Evolutionary conservation across 257 asterid genomes (phyloP), one percentile per base, ranked within the genome.

Genomic region (Leonotis leonurus): DNA sequence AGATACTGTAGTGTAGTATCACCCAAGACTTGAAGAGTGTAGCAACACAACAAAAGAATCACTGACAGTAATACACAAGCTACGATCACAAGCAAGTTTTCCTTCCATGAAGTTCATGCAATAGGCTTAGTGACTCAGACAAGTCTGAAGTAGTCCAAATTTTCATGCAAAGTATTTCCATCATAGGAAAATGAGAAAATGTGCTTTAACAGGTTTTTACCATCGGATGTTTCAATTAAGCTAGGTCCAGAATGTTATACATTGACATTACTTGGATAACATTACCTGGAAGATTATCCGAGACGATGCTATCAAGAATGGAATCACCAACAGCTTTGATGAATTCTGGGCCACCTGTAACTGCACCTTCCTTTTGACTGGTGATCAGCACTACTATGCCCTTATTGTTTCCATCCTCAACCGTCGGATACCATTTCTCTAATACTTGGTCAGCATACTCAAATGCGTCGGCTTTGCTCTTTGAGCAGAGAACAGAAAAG

Each of bases 401-500:
- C 75, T 87, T 89, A 35, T 82, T 88, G 77, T 66, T 77, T 58
- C 99, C 96, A 60, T 85, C 82, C 76, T 89, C 97, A 48, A 93
- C 11, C 0, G 91, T 80, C 1, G 99, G 99, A 61, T 93, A 93
- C 99, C 99, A 93, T 32, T 73, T 65, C 58, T 89, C 99, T 69
- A 93, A 27, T 35, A 93, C 85, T 82, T 87, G 95, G 65, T 93
- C 99, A 29, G 97, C 99, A 33, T 87, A 93, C 89, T 93, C 97
- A 77, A 93, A 93, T 17, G 96, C 97, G 72, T 89, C 97, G 1
- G 97, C 99, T 82, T 93, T 93, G 83, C 97, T 93, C 99, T 89
- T 73, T 57, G 62, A 69, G 8, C 25, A 59, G 61, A 56, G 11
- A 64, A 63, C 21, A 16, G 13, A 1, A 36, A 8, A 39, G 44